phyloP scores from a whole-genome alignment of 495 filamentous ascomycete genomes.

The Bacidia rubella region DNA sequence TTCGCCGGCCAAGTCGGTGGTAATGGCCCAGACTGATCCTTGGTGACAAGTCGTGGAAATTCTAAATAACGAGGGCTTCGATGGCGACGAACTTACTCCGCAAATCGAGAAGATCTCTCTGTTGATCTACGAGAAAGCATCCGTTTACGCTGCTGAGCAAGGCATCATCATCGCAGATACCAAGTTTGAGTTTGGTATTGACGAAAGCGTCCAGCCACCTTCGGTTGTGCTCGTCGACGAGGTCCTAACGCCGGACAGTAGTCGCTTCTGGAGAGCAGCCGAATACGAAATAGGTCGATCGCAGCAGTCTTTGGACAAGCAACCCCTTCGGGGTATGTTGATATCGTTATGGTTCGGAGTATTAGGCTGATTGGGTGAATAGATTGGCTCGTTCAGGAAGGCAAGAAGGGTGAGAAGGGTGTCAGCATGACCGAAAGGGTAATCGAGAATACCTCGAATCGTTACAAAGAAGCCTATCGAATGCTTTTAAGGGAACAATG shows the following conservation, averaged over 20 bases:
- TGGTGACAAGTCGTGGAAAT: slow-evolving; percentile 41
- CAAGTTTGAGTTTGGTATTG: slow-evolving; percentile 73
- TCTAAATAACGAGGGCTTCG: too few species aligned
- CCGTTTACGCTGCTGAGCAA: slow-evolving; percentile 56
- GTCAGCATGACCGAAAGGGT: slow-evolving; percentile 56
- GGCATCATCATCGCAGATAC: slow-evolving; percentile 90
- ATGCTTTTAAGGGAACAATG: slow-evolving; percentile 27
- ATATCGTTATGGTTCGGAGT: neutral
- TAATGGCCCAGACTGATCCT: slow-evolving; percentile 1
- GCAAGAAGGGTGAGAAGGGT: slow-evolving; percentile 56
- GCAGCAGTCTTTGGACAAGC: slow-evolving; percentile 85
- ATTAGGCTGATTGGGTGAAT: slow-evolving; percentile 1
- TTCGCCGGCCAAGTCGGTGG: neutral
- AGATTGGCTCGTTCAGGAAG: slow-evolving; percentile 66
- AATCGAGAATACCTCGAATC: slow-evolving; percentile 43
- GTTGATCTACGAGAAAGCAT: slow-evolving; percentile 57
- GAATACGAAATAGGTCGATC: slow-evolving; percentile 57
- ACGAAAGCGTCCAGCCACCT: slow-evolving; percentile 45
- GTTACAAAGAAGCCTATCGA: slow-evolving; percentile 60
- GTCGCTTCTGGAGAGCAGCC: slow-evolving; percentile 75
- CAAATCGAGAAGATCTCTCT: slow-evolving; percentile 62
- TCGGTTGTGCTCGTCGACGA: slow-evolving; percentile 80
- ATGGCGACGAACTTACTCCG: slow-evolving; percentile 62
- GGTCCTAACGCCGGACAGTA: slow-evolving; percentile 76
- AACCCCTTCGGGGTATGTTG: slow-evolving; percentile 46